phyloP scores from a whole-genome alignment of 768 basidiomycete species.

The Phanerodontia chrysosporium region DNA sequence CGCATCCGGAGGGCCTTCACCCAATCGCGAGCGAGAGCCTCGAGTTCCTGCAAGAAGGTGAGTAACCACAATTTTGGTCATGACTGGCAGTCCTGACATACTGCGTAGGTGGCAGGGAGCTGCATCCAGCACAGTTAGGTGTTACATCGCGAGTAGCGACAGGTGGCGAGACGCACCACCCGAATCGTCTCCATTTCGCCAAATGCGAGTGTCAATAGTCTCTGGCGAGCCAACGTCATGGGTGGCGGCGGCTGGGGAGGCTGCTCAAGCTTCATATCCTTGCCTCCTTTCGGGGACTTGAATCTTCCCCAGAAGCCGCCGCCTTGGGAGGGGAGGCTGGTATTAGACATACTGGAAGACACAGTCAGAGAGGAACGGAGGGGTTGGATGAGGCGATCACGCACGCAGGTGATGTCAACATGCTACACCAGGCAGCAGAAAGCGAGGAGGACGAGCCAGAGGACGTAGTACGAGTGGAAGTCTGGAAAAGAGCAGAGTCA shows the following conservation, averaged over 20 bases:
- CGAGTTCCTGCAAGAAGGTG: conserved; percentile 59
- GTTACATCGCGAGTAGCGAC: conserved; percentile 10
- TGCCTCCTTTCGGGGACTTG: conserved; percentile 44
- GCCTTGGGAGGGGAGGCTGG: conserved; percentile 43
- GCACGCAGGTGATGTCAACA: conserved; percentile 78
- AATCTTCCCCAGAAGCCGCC: conserved; percentile 59
- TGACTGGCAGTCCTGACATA: conserved; percentile 30
- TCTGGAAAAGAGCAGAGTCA: conserved; percentile 10
- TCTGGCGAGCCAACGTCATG: conserved; percentile 70
- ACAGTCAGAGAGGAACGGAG: conserved; percentile 14
- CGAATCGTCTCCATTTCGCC: conserved; percentile 85
- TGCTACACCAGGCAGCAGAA: conserved; percentile 28
- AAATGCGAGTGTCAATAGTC: conserved; percentile 76
- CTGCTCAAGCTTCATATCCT: conserved; percentile 56
- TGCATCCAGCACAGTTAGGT: conserved; percentile 23
- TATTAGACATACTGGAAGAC: conserved; percentile 54
- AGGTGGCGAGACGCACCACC: conserved; percentile 42
- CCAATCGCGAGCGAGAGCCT: conserved; percentile 79
- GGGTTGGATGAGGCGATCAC: neutral
- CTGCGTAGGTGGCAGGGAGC: conserved; percentile 67
- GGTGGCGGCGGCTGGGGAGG: conserved; percentile 33
- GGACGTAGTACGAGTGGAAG: conserved; percentile 9
- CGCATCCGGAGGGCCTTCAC: conserved; percentile 81
- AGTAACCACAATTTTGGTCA: neutral
- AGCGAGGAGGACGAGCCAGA: neutral